Evolutionary conservation across 257 asterid genomes (phyloP).

Genomic region (Paraleonurus japonicus): DNA sequence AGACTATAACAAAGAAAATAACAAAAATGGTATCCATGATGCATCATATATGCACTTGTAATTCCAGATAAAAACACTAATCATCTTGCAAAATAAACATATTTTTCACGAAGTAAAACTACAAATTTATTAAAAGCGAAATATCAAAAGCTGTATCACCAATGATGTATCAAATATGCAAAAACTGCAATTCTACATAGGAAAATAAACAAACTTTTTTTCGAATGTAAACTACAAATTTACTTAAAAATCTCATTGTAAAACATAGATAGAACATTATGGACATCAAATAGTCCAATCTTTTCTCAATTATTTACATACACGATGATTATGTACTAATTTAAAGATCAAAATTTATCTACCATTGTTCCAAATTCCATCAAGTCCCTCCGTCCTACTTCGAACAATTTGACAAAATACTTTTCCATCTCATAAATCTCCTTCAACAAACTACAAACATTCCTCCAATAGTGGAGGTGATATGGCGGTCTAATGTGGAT

Average conservation of each 20-base stretch:
- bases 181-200: neutral
- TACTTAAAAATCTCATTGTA: constrained; percentile 25
- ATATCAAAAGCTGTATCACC: too few species aligned
- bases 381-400: constrained; percentile 54
- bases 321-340: constrained; percentile 4
- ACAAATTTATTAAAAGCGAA: too few species aligned
- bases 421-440: constrained; percentile 81
- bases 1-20: too few species aligned
- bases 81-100: too few species aligned
- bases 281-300: constrained; percentile 31
- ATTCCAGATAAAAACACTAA: too few species aligned
- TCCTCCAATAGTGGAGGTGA: too few species aligned
- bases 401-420: constrained; percentile 75
- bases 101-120: too few species aligned
- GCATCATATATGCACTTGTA: too few species aligned
- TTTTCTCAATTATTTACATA: constrained; percentile 32
- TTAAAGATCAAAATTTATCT: neutral
- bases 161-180: too few species aligned
- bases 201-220: neutral
- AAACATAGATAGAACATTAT: constrained; percentile 8
- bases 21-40: neutral
- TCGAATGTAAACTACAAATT: neutral
- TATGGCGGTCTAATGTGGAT: too few species aligned
- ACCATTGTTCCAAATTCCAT: too few species aligned
- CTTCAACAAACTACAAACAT: constrained; percentile 66